These are phyloP conservation scores for Sicyos edulis DNA, from an alignment of 306 rosid species.

Conservation along the genomic window DNA sequence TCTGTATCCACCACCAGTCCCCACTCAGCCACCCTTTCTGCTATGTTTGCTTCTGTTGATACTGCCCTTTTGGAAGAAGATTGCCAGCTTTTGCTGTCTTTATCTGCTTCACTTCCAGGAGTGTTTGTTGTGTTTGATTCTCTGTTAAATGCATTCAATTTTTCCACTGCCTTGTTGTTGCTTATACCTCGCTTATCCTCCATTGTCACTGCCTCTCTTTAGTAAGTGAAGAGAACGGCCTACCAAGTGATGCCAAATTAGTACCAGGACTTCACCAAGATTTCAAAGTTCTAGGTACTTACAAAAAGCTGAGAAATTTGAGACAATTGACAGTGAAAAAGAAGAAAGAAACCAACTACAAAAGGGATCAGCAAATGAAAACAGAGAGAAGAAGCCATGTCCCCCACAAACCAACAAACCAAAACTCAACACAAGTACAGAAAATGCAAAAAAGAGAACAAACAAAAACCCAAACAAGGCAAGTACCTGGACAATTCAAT, in stretches of 20 bases:
- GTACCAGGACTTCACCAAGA: neutral
- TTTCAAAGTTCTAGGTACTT: neutral
- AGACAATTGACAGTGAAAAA: neutral
- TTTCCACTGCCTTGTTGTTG: neutral
- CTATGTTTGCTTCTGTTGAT: constrained; percentile 46
- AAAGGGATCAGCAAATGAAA: neutral
- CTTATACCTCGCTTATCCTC: neutral
- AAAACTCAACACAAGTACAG: neutral
- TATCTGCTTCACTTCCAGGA: neutral
- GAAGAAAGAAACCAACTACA: neutral
- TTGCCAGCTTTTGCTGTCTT: neutral
- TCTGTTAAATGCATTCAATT: constrained; percentile 15
- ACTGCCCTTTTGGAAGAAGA: constrained; percentile 7
- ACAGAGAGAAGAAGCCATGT: neutral
- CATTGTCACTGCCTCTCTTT: constrained; percentile 1
- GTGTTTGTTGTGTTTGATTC: constrained; percentile 7
- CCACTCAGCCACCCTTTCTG: constrained; percentile 78
- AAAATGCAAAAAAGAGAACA: constrained; percentile 8
- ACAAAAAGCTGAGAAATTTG: neutral
- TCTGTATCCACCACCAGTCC: constrained; percentile 61
- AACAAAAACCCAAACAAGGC: neutral
- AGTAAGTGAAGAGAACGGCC: constrained; percentile 14
- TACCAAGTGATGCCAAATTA: constrained; percentile 11
- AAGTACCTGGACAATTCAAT: constrained; percentile 13
- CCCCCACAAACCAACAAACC: neutral